Base-by-base conservation (phyloP, 352 stramenopile genomes). In the Globisporangium ultimum region DNA sequence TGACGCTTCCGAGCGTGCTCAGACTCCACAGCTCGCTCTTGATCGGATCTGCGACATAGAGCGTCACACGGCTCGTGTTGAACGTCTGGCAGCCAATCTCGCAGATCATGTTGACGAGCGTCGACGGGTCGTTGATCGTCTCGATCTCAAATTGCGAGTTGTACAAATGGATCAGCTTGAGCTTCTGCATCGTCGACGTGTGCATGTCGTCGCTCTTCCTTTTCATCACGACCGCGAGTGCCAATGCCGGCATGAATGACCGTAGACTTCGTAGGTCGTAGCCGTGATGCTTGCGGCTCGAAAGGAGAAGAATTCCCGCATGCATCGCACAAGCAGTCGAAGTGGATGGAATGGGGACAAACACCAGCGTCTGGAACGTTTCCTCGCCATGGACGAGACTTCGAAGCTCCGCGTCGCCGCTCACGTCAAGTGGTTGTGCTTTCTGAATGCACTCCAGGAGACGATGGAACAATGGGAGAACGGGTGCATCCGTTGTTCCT, bases 1-100 rank as follows among this genome's bases (percentile, higher is more conserved):
- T 89, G 20, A 88, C 80, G 15, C 80, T 89, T 10, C 83, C 78
- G 1, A 85, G 66, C 8, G 76, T 87, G 43, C 78, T 89, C 21
- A 92, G 58, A 15, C 74, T 87, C 83, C 83, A 92, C 0, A 92
- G 66, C 53, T 92, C 83, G 1, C 70, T 71, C 58, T 92, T 89
- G 64, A 92, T 88, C 22, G 58, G 79, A 53, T 92, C 83, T 0
- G 78, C 79, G 7, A 92, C 80, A 57, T 90, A 92, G 0, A 92
- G 61, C 7, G 78, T 89, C 17, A 92, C 80, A 34, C 80, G 70
- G 11, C 65, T 68, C 2, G 83, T 92, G 55, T 88, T 77, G 70
- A 92, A 92, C 7, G 89, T 73, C 21, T 76, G 68, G 46, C 72
- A 69, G 15, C 83, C 83, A 20, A 89, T 82, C 3, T 81, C 70